Evolutionary conservation across 441 rosid genomes (phyloP).

Genomic region (Jatropha podagrica): DNA sequence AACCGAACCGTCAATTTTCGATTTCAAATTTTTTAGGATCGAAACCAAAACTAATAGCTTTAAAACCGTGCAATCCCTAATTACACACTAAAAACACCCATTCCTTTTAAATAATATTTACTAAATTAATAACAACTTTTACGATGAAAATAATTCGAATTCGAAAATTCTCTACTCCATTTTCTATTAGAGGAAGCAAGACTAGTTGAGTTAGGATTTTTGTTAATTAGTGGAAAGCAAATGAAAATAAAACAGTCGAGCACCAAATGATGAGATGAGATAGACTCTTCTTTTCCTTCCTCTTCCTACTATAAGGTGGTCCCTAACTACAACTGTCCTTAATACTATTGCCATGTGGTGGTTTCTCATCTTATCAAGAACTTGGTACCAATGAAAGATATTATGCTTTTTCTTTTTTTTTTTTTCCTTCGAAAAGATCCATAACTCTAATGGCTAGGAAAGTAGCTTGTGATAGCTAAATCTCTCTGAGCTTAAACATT

Average conservation of each 20-base stretch:
- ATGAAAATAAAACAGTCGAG: constrained; percentile 1
- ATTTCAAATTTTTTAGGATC: too few relatives aligned
- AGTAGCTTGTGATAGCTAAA: background rate
- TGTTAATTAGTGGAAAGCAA: background rate
- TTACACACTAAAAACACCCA: too few relatives aligned
- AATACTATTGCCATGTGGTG: constrained; percentile 21
- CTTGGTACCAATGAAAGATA: constrained; percentile 17
- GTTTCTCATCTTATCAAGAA: constrained; percentile 23
- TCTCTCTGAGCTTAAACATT: background rate
- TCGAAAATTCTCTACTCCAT: too few relatives aligned
- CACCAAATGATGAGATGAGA: constrained; percentile 12
- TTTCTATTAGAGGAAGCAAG: too few relatives aligned
- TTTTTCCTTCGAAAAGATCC: background rate
- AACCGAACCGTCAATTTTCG: too few relatives aligned
- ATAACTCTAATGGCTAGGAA: background rate
- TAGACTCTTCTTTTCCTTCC: background rate
- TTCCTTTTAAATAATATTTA: too few relatives aligned
- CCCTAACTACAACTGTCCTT: constrained; percentile 20
- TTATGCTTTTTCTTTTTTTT: constrained; percentile 7
- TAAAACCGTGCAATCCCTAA: too few relatives aligned
- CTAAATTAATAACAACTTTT: too few relatives aligned
- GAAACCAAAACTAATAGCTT: too few relatives aligned
- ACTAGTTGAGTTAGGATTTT: background rate
- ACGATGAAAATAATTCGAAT: too few relatives aligned
- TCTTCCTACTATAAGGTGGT: constrained; percentile 19